Percentiles rank a stretch among this genome's conserved stretches.
Evolutionary conservation across 352 stramenopile genomes (phyloP).

Genomic region (Halophytophthora polymorphica): DNA sequence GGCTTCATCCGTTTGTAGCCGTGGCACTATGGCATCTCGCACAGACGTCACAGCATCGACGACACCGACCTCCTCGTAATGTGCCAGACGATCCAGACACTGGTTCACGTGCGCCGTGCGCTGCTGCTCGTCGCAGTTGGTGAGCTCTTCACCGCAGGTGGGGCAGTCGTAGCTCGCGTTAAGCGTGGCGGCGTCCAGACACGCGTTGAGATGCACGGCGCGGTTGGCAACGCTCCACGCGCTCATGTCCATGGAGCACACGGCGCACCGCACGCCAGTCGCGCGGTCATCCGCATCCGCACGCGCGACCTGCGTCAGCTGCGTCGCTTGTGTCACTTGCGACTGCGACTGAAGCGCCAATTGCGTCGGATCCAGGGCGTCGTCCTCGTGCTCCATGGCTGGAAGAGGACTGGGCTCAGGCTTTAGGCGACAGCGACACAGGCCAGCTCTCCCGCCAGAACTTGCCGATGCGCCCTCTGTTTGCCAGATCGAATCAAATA

Average conservation of each 20-base stretch:
- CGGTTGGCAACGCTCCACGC: conserved; percentile 42
- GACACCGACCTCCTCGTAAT: neutral
- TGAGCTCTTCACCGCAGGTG: conserved; percentile 50
- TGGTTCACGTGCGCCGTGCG: conserved; percentile 66
- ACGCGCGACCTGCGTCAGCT: neutral
- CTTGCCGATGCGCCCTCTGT: no score
- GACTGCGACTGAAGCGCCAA: conserved; percentile 6
- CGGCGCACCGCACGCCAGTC: conserved; percentile 30
- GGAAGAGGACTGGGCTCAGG: neutral
- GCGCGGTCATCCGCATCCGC: conserved; percentile 1
- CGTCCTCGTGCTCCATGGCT: conserved; percentile 9
- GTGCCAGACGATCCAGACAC: conserved; percentile 43
- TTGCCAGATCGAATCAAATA: no score
- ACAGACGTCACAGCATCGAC: conserved; percentile 5
- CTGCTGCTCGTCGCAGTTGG: conserved; percentile 62
- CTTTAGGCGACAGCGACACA: neutral
- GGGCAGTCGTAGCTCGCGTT: conserved; percentile 47
- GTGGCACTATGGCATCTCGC: conserved; percentile 3
- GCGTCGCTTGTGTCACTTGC: neutral
- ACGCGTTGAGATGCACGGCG: conserved; percentile 71
- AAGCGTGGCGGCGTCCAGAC: conserved; percentile 43
- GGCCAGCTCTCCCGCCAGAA: neutral
- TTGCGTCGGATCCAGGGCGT: conserved; percentile 30
- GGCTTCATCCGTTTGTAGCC: conserved; percentile 2
- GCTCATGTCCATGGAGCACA: conserved; percentile 66